Evolutionary conservation across 2,329 filamentous ascomycete species (phyloP).

Genomic region (Macroventuria anomochaeta): DNA sequence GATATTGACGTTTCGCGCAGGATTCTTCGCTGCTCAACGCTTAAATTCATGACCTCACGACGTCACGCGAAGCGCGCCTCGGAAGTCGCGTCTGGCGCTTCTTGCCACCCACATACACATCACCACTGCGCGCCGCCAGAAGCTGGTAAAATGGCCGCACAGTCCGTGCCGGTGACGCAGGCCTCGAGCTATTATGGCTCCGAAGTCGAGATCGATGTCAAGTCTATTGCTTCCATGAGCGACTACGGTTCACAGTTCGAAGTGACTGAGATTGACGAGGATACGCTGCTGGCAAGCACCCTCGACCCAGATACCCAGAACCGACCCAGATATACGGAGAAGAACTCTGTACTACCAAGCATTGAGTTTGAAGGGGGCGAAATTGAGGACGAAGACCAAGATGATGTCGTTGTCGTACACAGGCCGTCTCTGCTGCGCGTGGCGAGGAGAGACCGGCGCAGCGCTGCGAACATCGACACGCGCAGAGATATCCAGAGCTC

Average conservation of each 20-base stretch:
- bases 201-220: slow-evolving; percentile 59
- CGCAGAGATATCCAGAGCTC: slow-evolving; percentile 25
- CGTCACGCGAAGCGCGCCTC: slow-evolving; percentile 18
- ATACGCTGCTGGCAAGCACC: slow-evolving; percentile 19
- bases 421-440: slow-evolving; percentile 30
- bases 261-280: slow-evolving; percentile 11
- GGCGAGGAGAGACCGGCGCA: slow-evolving; percentile 16
- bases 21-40: not conserved
- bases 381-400: slow-evolving; percentile 26
- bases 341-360: slow-evolving; percentile 23
- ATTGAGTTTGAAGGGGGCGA: slow-evolving; percentile 34
- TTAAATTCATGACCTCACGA: slow-evolving; percentile 19
- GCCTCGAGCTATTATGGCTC: slow-evolving; percentile 66
- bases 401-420: slow-evolving; percentile 56
- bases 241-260: slow-evolving; percentile 72
- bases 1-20: no score
- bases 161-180: slow-evolving; percentile 18
- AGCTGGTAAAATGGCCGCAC: slow-evolving; percentile 38
- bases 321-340: slow-evolving; percentile 4
- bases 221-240: slow-evolving; percentile 51
- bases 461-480: not conserved
- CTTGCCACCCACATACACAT: slow-evolving; percentile 8
- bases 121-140: slow-evolving; percentile 6
- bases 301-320: slow-evolving; percentile 17
- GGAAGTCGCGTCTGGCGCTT: slow-evolving; percentile 13